Evolutionary conservation across 257 asterid genomes (phyloP).

Genomic region (Orobanche coerulescens): DNA sequence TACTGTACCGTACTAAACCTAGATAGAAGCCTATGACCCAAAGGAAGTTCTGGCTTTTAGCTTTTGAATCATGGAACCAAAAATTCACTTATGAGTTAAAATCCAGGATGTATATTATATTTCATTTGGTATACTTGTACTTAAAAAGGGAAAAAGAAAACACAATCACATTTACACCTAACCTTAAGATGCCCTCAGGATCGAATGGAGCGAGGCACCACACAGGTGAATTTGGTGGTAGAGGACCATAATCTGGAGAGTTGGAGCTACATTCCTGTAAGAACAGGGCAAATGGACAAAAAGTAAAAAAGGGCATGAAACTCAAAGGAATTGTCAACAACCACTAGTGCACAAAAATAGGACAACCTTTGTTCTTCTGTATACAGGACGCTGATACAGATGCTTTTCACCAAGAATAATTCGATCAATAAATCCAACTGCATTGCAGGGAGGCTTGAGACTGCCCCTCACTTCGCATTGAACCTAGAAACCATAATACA

Average conservation of each 20-base stretch:
- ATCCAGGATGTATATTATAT: conserved; percentile 4
- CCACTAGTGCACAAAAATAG: background rate
- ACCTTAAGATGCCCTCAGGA: conserved; percentile 94
- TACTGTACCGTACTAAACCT: background rate
- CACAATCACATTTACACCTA: conserved; percentile 9
- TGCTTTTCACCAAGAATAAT: conserved; percentile 68
- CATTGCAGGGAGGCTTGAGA: conserved; percentile 90
- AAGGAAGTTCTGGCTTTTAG: background rate
- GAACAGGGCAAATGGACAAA: conserved; percentile 1
- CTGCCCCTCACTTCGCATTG: conserved; percentile 71
- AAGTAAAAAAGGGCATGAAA: background rate
- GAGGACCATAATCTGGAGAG: conserved; percentile 88
- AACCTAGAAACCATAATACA: conserved; percentile 51
- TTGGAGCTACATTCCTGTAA: conserved; percentile 77
- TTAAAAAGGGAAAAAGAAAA: conserved; percentile 3
- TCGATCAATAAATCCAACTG: conserved; percentile 79
- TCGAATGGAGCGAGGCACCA: conserved; percentile 97
- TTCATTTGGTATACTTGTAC: background rate
- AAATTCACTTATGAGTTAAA: background rate
- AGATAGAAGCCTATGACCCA: conserved; percentile 11
- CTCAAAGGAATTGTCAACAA: background rate
- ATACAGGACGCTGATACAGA: conserved; percentile 81
- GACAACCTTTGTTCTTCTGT: conserved; percentile 76
- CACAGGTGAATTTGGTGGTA: conserved; percentile 66
- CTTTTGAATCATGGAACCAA: background rate